phyloP scores from a whole-genome alignment of 768 basidiomycete genomes.

The Fibroporia radiculosa region DNA sequence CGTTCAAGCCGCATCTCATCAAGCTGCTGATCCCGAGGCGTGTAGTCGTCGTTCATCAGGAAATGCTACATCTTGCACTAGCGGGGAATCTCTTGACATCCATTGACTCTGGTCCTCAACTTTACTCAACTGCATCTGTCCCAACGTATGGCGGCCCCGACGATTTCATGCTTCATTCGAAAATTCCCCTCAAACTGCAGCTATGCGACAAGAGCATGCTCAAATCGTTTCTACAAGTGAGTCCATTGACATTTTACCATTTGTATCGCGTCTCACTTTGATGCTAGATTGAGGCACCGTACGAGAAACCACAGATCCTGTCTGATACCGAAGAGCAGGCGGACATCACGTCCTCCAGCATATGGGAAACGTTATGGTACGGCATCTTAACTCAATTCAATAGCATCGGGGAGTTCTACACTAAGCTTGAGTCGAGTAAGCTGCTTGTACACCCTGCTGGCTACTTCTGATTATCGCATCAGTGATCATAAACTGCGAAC shows the following conservation, averaged over 20 bases:
- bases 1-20: neutral
- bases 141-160: too few relatives aligned
- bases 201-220: slow-evolving; percentile 10
- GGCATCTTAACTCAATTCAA: neutral
- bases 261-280: too few relatives aligned
- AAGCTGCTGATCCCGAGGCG: neutral
- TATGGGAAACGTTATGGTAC: neutral
- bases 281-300: slow-evolving; percentile 6
- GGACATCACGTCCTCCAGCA: neutral
- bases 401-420: slow-evolving; percentile 7
- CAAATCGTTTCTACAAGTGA: slow-evolving; percentile 12
- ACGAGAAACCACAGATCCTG: too few relatives aligned
- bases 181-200: slow-evolving; percentile 10
- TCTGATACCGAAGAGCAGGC: too few relatives aligned
- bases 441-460: neutral
- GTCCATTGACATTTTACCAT: neutral
- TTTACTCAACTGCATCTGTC: too few relatives aligned
- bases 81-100: slow-evolving; percentile 12
- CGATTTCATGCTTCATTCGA: slow-evolving; percentile 10
- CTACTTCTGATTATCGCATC: too few relatives aligned
- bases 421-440: slow-evolving; percentile 2
- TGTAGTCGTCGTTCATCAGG: slow-evolving; percentile 13
- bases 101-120: too few relatives aligned
- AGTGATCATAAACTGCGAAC: too few relatives aligned
- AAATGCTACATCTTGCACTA: slow-evolving; percentile 15